Evolutionary conservation across 768 basidiomycete species (phyloP).

Genomic region (Boletus vermiculosoides): DNA sequence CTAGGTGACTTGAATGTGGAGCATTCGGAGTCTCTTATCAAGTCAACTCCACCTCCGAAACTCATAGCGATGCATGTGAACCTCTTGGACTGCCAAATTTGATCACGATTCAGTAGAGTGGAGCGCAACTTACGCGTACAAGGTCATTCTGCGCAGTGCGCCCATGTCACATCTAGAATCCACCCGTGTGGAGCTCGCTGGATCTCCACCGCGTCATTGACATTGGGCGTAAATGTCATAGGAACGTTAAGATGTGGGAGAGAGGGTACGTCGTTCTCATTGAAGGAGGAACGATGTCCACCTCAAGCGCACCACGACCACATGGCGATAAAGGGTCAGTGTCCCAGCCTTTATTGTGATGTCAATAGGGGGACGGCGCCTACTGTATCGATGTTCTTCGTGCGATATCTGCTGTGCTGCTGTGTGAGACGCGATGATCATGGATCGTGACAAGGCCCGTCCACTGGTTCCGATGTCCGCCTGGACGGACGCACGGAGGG

Average conservation of each 20-base stretch:
- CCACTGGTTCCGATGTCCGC: constrained; percentile 13
- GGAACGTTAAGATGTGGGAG: background rate
- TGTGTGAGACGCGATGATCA: background rate
- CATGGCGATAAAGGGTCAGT: background rate
- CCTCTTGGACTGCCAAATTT: constrained; percentile 3
- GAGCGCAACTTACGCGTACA: background rate
- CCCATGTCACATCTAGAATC: background rate
- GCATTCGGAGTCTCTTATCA: constrained; percentile 7
- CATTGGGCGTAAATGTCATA: background rate
- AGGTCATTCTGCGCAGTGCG: background rate
- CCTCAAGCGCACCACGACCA: background rate
- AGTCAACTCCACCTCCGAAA: background rate
- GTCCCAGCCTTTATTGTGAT: constrained; percentile 1
- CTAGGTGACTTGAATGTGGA: background rate
- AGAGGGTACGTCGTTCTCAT: background rate
- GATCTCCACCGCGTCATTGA: constrained; percentile 5
- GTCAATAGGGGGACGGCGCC: background rate
- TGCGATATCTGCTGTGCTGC: background rate
- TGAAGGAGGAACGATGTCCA: background rate
- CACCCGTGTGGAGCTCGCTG: constrained; percentile 1
- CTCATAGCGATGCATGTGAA: background rate
- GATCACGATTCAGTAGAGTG: background rate
- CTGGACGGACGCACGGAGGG: background rate
- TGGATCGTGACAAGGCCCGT: constrained; percentile 7
- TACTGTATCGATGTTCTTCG: constrained; percentile 2